These are phyloP conservation scores for Penicillium malachiteum DNA, from an alignment of 495 filamentous ascomycete genomes.

Conservation along the genomic window DNA sequence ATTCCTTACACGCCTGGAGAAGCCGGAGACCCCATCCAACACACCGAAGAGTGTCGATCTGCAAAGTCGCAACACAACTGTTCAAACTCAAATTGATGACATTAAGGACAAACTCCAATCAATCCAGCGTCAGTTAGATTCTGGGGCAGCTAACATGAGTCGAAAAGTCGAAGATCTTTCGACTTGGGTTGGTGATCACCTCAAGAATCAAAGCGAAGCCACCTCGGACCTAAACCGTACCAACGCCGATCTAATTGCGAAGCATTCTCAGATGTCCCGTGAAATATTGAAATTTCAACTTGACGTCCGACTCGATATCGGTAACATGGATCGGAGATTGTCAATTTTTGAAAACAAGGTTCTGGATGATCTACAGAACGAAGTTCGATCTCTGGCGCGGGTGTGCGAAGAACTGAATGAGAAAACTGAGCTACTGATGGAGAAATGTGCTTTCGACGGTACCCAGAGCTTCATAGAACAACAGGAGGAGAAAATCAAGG, in stretches of 20 bases:
- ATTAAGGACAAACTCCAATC: constrained; percentile 11
- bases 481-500: constrained; percentile 6
- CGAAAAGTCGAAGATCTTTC: constrained; percentile 12
- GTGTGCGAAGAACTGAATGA: constrained; percentile 10
- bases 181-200: constrained; percentile 15
- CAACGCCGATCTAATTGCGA: constrained; percentile 10
- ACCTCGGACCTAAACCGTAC: constrained; percentile 9
- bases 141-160: constrained; percentile 2
- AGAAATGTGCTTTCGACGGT: background rate
- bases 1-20: constrained; percentile 8
- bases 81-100: constrained; percentile 9
- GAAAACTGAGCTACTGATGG: constrained; percentile 6
- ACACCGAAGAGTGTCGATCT: background rate
- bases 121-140: constrained; percentile 13
- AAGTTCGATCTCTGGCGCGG: constrained; percentile 7
- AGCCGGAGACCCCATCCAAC: constrained; percentile 2
- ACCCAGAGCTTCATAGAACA: constrained; percentile 7
- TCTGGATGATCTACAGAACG: constrained; percentile 8
- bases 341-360: constrained; percentile 9
- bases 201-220: constrained; percentile 8
- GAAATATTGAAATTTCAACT: constrained; percentile 16
- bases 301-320: constrained; percentile 12
- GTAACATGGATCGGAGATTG: constrained; percentile 10
- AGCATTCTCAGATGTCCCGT: constrained; percentile 8
- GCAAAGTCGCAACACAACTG: background rate